Evolutionary conservation across 345 rosid species (phyloP).

Genomic region (Eucalyptus sideroxylon): DNA sequence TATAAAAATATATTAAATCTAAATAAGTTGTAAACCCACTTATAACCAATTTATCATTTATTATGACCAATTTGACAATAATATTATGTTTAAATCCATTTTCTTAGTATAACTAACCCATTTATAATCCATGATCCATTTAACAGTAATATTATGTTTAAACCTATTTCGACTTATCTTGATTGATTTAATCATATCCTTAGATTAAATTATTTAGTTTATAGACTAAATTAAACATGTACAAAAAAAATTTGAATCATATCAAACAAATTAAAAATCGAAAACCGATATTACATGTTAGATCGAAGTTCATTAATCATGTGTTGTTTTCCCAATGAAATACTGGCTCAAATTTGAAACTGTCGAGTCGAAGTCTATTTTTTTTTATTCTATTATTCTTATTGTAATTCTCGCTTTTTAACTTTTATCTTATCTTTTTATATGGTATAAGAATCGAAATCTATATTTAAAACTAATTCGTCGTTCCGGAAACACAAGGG

Average conservation of each 20-base stretch:
- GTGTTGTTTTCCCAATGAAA: accelerated
- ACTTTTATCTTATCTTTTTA: accelerated
- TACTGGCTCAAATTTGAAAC: accelerated
- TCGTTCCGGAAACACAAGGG: neutral
- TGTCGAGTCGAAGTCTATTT: accelerated
- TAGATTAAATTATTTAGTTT: neutral
- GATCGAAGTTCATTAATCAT: accelerated
- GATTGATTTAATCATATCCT: too few species aligned
- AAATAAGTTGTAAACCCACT: too few species aligned
- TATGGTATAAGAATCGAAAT: accelerated
- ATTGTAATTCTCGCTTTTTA: accelerated
- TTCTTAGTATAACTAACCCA: too few species aligned
- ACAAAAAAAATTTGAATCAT: accelerated
- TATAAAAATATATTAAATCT: too few species aligned
- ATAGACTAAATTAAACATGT: neutral
- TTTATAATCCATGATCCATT: too few species aligned
- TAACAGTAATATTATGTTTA: too few species aligned
- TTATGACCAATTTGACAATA: neutral
- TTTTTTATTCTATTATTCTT: accelerated
- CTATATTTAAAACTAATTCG: accelerated
- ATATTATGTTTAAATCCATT: too few species aligned
- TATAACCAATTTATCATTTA: too few species aligned
- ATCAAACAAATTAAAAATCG: accelerated
- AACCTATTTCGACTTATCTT: too few species aligned
- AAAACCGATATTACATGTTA: accelerated